phyloP scores from a whole-genome alignment of 1,139 yeast species.

The Debaryomyces sp. region DNA sequence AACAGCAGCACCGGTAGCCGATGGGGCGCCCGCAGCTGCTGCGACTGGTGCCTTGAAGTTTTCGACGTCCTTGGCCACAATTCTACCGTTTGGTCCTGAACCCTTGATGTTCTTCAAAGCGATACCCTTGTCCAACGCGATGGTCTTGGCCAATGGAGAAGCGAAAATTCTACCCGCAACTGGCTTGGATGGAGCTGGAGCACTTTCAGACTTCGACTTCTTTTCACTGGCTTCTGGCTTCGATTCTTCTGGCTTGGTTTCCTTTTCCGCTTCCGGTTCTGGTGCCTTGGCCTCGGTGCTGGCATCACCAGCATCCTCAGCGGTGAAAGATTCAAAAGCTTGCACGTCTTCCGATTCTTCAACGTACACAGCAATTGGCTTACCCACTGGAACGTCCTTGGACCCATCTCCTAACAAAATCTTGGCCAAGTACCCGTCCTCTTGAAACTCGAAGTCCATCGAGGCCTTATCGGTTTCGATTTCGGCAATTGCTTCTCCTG shows the following conservation, averaged over 20 bases:
- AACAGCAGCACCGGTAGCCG: conserved; percentile 54
- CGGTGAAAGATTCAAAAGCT: conserved; percentile 84
- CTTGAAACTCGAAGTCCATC: conserved; percentile 99
- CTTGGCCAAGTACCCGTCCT: conserved; percentile 94
- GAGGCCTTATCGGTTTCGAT: conserved; percentile 98
- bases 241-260: conserved; percentile 23
- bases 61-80: conserved; percentile 88
- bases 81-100: conserved; percentile 94
- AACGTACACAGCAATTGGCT: conserved; percentile 96
- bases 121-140: conserved; percentile 92
- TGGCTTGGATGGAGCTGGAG: conserved; percentile 24
- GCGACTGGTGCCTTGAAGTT: conserved; percentile 53
- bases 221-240: conserved; percentile 21
- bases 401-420: conserved; percentile 84
- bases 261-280: conserved; percentile 27
- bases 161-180: conserved; percentile 76
- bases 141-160: conserved; percentile 91
- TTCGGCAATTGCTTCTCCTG: conserved; percentile 96
- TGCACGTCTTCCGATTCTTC: conserved; percentile 83
- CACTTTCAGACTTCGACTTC: conserved; percentile 24
- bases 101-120: conserved; percentile 85
- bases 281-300: conserved; percentile 19
- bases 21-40: conserved; percentile 43
- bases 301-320: conserved; percentile 74
- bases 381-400: conserved; percentile 88